phyloP scores from a whole-genome alignment of 2,329 filamentous ascomycete genomes.

The Dichotomopilus funicola region DNA sequence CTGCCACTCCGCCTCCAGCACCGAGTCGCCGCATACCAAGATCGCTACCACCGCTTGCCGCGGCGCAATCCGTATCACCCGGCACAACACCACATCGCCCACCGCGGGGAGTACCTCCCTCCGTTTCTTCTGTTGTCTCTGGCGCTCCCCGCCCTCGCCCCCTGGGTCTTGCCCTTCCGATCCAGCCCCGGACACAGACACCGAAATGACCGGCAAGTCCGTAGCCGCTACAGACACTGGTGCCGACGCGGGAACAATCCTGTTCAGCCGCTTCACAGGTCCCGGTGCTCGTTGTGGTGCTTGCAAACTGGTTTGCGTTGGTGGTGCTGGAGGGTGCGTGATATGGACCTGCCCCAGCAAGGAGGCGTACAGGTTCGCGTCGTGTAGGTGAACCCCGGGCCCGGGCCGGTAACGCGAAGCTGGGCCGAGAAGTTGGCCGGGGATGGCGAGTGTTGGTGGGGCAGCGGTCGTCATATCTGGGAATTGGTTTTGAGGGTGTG shows the following conservation, averaged over 20 bases:
- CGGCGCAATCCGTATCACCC: conserved; percentile 77
- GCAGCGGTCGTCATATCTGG: conserved; percentile 19
- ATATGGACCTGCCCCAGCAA: conserved; percentile 66
- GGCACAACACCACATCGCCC: conserved; percentile 71
- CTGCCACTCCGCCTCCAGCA: conserved; percentile 74
- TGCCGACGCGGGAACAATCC: conserved; percentile 41
- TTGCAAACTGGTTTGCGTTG: no score
- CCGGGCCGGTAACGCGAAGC: conserved; percentile 63
- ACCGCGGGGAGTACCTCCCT: conserved; percentile 77
- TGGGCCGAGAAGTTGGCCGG: conserved; percentile 73
- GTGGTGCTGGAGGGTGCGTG: conserved; percentile 32
- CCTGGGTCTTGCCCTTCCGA: conserved; percentile 13
- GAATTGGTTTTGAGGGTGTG: neutral
- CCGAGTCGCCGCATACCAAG: conserved; percentile 67
- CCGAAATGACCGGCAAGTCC: conserved; percentile 49
- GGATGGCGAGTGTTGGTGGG: conserved; percentile 59
- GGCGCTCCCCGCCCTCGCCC: neutral
- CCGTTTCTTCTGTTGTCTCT: conserved; percentile 40
- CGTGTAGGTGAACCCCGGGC: conserved; percentile 75
- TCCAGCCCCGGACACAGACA: conserved; percentile 32
- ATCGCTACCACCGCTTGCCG: conserved; percentile 83
- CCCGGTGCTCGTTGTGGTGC: conserved; percentile 35
- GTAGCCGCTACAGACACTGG: conserved; percentile 20
- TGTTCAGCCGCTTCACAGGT: conserved; percentile 53
- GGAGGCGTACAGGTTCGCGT: conserved; percentile 70